Conservation (phyloP, 1,284 basidiomycete genomes). For the Malassezia furfur region DNA sequence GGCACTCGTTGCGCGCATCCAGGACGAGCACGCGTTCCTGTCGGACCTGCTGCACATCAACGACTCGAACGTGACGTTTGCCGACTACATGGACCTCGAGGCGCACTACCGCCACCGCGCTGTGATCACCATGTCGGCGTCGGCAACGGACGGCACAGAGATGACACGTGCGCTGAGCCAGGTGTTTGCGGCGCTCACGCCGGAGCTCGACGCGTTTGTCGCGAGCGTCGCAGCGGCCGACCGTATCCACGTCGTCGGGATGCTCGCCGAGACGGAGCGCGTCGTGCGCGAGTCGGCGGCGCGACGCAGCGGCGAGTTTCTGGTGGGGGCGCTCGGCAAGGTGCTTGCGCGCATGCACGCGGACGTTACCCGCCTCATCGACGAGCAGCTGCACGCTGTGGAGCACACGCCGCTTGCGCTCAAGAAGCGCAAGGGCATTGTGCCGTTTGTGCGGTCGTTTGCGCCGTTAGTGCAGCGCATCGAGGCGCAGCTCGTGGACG, state of each 20-base stretch:
- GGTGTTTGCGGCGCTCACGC: constrained; percentile 83
- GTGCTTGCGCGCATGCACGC: constrained; percentile 55
- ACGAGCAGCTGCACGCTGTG: constrained; percentile 65
- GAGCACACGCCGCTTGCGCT: constrained; percentile 80
- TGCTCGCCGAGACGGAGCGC: constrained; percentile 70
- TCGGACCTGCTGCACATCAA: constrained; percentile 78
- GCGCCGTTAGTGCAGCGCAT: constrained; percentile 75
- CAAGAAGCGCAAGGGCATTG: constrained; percentile 84
- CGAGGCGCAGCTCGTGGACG: constrained; percentile 69
- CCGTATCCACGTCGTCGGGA: constrained; percentile 70
- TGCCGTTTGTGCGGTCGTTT: constrained; percentile 86
- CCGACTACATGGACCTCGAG: constrained; percentile 88
- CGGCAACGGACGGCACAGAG: constrained; percentile 23
- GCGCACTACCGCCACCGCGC: constrained; percentile 88
- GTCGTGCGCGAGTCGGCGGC: constrained; percentile 60
- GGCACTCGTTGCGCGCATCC: constrained; percentile 66
- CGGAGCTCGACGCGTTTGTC: constrained; percentile 70
- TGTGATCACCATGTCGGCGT: constrained; percentile 43
- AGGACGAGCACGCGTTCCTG: constrained; percentile 77
- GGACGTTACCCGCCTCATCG: constrained; percentile 32
- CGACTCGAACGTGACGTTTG: constrained; percentile 73
- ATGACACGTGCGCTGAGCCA: constrained; percentile 66
- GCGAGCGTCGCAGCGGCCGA: neutral
- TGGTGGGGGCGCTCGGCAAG: constrained; percentile 56
- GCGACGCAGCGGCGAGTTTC: neutral